Evolutionary conservation across 108 stramenopile genomes (phyloP), one percentile per base, ranked within the genome.

Genomic region (Seminavis robusta): DNA sequence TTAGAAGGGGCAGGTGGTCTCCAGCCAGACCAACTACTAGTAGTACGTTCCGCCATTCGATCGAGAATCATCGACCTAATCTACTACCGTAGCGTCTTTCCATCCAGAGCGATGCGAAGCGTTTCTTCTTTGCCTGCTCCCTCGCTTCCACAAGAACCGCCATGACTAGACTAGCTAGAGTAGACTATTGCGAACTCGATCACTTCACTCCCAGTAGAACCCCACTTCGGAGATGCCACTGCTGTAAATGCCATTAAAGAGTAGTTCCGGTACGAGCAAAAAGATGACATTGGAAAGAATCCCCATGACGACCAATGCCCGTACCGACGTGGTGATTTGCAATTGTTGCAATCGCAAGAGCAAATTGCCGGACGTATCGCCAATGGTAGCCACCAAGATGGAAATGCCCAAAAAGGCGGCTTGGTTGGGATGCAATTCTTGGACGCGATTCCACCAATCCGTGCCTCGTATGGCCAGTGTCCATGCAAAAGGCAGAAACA

Each of bases 401-500:
- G 26, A 28, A 7, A 17, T 11, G 28, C 48, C 48, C 8, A 49
- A 9, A 28, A 49, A 49, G n/a, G 48, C 48, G 11, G 8, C 23
- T n/a, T 49, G 48, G 20, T 29, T 49, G 27, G 48, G 48, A 28
- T 49, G 48, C 23, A 49, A n/a, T 4, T 9, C 20, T 28, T 49
- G 48, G 6, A 28, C 26, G 7, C 48, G 13, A 4, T 49, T 20
- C 48, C 48, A 49, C 48, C 48, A 49, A 10, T 49, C 48, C 17
- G 48, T 49, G 6, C 48, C 48, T n/a, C 27, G 21, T 28, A 49
- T 7, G 4, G 26, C 6, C 23, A 49, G 15, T 7, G 48, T 28
- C 48, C 48, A 49, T 5, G 48, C 48, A 29, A 49, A 49, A 5
- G 48, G 48, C 6, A 49, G 11, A 20, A 49, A 49, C 9, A 49